These are phyloP conservation scores for Candida mesenterica DNA, from an alignment of 1,139 yeast species.

Conservation along the genomic window DNA sequence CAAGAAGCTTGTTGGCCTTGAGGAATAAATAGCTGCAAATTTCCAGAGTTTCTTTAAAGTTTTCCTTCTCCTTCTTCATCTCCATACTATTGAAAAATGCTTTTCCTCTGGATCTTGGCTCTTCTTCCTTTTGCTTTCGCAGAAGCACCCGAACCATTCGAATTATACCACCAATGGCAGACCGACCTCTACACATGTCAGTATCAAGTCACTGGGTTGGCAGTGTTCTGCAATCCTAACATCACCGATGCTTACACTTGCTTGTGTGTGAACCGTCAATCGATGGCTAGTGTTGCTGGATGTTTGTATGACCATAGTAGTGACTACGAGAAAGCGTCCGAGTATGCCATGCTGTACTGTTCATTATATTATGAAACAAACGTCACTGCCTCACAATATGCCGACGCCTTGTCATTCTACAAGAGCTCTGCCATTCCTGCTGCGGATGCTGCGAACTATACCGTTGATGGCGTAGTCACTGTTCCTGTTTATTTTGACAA, in stretches of 20 bases:
- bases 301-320: conserved; percentile 4
- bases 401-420: conserved; percentile 23
- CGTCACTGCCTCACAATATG: conserved; percentile 17
- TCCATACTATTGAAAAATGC: too few species aligned
- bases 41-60: background rate
- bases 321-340: background rate
- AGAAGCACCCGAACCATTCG: background rate
- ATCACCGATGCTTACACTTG: conserved; percentile 5
- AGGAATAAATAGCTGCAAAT: background rate
- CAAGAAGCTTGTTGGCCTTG: too few species aligned
- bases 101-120: background rate
- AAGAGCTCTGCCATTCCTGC: conserved; percentile 16
- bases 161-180: background rate
- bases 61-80: too few species aligned
- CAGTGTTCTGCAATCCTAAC: conserved; percentile 13
- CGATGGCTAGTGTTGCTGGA: conserved; percentile 14
- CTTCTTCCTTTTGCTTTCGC: background rate
- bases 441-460: conserved; percentile 19
- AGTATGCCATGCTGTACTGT: background rate
- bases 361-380: conserved; percentile 5
- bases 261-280: conserved; percentile 12
- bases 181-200: conserved; percentile 18
- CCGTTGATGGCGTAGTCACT: conserved; percentile 11
- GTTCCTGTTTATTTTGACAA: conserved; percentile 3
- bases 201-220: conserved; percentile 12